Conservation (phyloP, 768 basidiomycete genomes). For the Termitomyces bulborhizus region DNA sequence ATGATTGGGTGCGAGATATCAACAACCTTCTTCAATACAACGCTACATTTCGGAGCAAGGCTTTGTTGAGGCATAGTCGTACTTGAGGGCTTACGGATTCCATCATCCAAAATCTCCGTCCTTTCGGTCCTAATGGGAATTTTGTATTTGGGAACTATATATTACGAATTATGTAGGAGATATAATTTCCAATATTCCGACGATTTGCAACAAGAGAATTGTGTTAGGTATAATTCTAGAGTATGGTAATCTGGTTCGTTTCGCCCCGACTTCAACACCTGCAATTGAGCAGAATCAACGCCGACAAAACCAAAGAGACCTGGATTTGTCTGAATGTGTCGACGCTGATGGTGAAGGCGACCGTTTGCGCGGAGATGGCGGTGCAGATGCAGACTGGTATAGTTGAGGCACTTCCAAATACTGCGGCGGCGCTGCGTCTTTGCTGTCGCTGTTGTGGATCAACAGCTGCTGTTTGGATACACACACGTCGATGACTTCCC, state of each 20-base stretch:
- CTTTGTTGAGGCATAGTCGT: constrained; percentile 68
- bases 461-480: constrained; percentile 24
- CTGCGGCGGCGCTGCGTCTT: constrained; percentile 34
- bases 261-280: not conserved
- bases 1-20: constrained; percentile 97
- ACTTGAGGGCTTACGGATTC: constrained; percentile 28
- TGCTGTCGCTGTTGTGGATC: constrained; percentile 13
- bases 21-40: constrained; percentile 94
- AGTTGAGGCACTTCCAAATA: constrained; percentile 33
- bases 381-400: constrained; percentile 18
- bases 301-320: constrained; percentile 15
- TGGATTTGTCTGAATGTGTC: constrained; percentile 10
- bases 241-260: not conserved
- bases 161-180: not conserved
- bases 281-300: not conserved
- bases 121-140: not conserved
- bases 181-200: not conserved
- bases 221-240: not conserved
- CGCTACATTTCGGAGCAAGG: constrained; percentile 88
- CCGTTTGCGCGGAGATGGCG: constrained; percentile 17
- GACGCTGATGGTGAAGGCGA: constrained; percentile 16
- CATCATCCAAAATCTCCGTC: not conserved
- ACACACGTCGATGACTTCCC: constrained; percentile 42
- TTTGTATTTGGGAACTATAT: not conserved
- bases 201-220: too few species aligned